Percentiles rank a stretch among this genome's conserved stretches.
Conservation (phyloP, 805 yeast species). For the Limtongia smithiae region DNA sequence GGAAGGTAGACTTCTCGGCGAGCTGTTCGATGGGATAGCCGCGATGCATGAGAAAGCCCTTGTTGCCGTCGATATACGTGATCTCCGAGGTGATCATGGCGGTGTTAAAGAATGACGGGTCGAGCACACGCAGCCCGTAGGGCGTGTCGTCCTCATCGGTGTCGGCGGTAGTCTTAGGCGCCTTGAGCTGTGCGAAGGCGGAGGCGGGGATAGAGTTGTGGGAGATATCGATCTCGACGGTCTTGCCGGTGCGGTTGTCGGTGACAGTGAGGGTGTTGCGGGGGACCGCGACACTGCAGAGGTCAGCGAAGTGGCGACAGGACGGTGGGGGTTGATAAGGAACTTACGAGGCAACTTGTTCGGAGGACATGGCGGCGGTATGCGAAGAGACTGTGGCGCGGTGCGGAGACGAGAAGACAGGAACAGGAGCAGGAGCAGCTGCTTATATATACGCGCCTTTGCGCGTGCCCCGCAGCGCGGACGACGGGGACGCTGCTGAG, state of each 20-base stretch:
- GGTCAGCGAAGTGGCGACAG: too few species aligned
- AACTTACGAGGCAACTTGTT: too few species aligned
- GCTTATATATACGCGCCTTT: too few species aligned
- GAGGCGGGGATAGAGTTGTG: conserved; percentile 27
- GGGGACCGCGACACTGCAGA: too few species aligned
- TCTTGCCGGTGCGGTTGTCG: conserved; percentile 29
- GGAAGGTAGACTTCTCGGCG: conserved; percentile 24
- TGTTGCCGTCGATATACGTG: conserved; percentile 28
- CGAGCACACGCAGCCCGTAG: conserved; percentile 25
- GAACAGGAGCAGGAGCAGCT: too few species aligned
- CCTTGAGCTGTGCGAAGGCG: conserved; percentile 25
- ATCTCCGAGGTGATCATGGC: conserved; percentile 28
- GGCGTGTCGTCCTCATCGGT: conserved; percentile 26
- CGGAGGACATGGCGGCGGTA: too few species aligned
- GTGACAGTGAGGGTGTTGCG: conserved; percentile 22
- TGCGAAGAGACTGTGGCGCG: too few species aligned
- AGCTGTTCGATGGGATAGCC: conserved; percentile 29
- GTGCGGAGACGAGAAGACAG: too few species aligned
- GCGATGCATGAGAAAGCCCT: conserved; percentile 27
- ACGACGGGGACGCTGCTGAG: too few species aligned
- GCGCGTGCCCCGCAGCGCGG: too few species aligned
- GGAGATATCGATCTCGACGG: conserved; percentile 19
- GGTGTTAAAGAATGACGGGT: conserved; percentile 26
- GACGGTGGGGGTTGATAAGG: too few species aligned
- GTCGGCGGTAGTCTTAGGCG: conserved; percentile 19